Evolutionary conservation across 345 rosid genomes (phyloP), one percentile per base, ranked within the genome.

Genomic region (Physaria fendleri): DNA sequence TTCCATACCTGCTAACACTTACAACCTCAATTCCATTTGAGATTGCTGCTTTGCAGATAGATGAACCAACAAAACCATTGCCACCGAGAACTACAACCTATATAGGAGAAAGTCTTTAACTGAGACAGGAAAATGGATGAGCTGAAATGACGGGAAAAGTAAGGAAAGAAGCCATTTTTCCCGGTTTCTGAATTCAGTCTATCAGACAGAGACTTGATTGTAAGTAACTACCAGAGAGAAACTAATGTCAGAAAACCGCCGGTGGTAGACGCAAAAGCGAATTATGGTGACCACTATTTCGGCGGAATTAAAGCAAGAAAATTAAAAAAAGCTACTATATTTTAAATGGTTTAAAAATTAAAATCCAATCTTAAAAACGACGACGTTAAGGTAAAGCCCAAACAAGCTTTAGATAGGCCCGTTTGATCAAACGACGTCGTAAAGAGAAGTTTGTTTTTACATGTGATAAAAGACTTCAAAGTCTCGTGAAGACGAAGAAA

Each of bases 31-130:
- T 76, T 62, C 95, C 93, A 43, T 79, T 80, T 56, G 83, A 81
- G 45, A 88, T 85, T 43, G 96, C 90, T 62, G 90, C 90, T 81
- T 86, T 92, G 69, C 96, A 92, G 27, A 92, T 80, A 53, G 98
- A 88, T 61, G 98, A 88, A 44, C 96, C 98, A 69, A 88, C 96
- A 57, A 84, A 92, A 53, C 98, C 93, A 42, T 51, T 88, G 68
- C 96, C 95, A 66, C 96, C 96, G 23, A 88, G 56, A 53, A 92
- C 98, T 8, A 92, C 95, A 76, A 92, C 78, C 98, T 85, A 86
- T 59, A 35, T 42, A 56, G 54, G 47, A 67, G 60, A 48, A 21
- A 60, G 35, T 34, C 66, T 47, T 40, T 35, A 59, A 45, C 0
- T 21, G n/a, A 38, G 37, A 42, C 74, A 11, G 4, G 5, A 1